Base-by-base conservation (phyloP, 106 monocot genomes). In the Agapanthus africanus region DNA sequence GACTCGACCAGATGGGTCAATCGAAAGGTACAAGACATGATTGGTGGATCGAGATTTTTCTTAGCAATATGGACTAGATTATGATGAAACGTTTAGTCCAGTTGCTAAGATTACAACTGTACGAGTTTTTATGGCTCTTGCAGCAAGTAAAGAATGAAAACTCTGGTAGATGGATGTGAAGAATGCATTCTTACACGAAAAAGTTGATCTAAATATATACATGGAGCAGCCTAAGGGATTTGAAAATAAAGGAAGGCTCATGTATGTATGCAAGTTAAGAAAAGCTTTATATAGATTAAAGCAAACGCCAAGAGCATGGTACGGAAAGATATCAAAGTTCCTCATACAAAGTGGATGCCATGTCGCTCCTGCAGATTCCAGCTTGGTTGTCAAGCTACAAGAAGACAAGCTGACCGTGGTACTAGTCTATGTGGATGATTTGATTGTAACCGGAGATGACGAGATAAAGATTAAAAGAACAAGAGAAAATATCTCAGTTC, bases 71-170 rank as follows among this genome's bases (percentile, higher is more conserved):
- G 49, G 62, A 40, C 10, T 79, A 0, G 73, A 79, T 42, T 69
- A 68, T 71, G 73, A 69, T 52, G 50, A 79, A 27, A 73, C 79
- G 63, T 73, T 54, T 36, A 79, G 70, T 79, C 74, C 47, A 66
- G 41, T 66, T 1, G 66, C 25, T 2, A 66, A 66, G 25, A 40
- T 66, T 11, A 66, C 41, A 1, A 66, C 21, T 1, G 40, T 40
- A 0, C 42, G 66, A n/a, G 66, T 42, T 21, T 25, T 66, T 22
- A 14, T 66, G 3, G 66, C 21, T 4, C 27, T 40, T 9, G 66
- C 66, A 41, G 25, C 39, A 14, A 66, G 40, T 15, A 66, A 66
- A 23, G 13, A 2, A 37, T 66, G 40, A 14, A 66, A 3, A 8
- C 25, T 66, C 2, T 44, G 15, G 42, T 19, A 66, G 19, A 66